A percentile compares a stretch with the other conserved stretches of the same genome.
These are phyloP conservation scores for Irpex lacteus DNA, from an alignment of 1,284 basidiomycete species.

Conservation along the genomic window DNA sequence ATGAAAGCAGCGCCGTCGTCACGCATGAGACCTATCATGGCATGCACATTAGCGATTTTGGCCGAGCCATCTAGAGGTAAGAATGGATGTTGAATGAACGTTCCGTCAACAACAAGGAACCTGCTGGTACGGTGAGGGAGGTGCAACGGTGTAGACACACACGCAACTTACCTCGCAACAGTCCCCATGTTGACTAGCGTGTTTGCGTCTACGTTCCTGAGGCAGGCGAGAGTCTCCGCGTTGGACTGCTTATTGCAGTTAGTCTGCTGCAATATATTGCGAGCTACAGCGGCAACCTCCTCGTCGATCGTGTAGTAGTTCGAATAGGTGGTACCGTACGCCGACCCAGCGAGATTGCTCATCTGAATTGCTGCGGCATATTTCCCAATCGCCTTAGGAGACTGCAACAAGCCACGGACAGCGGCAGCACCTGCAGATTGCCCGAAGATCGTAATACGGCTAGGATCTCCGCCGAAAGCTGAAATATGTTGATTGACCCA, in stretches of 20 bases:
- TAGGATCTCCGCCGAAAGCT: slow-evolving; percentile 35
- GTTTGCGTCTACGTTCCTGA: slow-evolving; percentile 30
- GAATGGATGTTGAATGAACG: slow-evolving; percentile 36
- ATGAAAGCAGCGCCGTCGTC: slow-evolving; percentile 38
- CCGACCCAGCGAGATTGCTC: slow-evolving; percentile 46
- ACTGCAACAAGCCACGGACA: slow-evolving; percentile 40
- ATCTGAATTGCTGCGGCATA: slow-evolving; percentile 46
- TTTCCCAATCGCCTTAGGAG: slow-evolving; percentile 40
- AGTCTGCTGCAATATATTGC: slow-evolving; percentile 33
- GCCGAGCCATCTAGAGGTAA: slow-evolving; percentile 38
- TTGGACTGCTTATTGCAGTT: slow-evolving; percentile 26
- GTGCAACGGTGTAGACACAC: too few species aligned
- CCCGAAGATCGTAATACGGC: slow-evolving; percentile 37
- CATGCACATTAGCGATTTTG: slow-evolving; percentile 39
- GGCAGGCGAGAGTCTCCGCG: slow-evolving; percentile 29
- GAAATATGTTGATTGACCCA: slow-evolving; percentile 35
- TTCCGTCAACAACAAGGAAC: slow-evolving; percentile 45
- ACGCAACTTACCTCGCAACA: slow-evolving; percentile 29
- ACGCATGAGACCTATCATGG: slow-evolving; percentile 45
- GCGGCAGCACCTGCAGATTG: slow-evolving; percentile 38
- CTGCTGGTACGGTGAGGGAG: slow-evolving; percentile 19
- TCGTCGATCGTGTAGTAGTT: slow-evolving; percentile 36
- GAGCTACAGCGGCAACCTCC: slow-evolving; percentile 29
- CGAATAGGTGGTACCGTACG: slow-evolving; percentile 40
- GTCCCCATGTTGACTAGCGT: slow-evolving; percentile 31